These are phyloP conservation scores for Paracamarosporium sp. DNA, from an alignment of 2,329 filamentous ascomycete species.

Conservation along the genomic window DNA sequence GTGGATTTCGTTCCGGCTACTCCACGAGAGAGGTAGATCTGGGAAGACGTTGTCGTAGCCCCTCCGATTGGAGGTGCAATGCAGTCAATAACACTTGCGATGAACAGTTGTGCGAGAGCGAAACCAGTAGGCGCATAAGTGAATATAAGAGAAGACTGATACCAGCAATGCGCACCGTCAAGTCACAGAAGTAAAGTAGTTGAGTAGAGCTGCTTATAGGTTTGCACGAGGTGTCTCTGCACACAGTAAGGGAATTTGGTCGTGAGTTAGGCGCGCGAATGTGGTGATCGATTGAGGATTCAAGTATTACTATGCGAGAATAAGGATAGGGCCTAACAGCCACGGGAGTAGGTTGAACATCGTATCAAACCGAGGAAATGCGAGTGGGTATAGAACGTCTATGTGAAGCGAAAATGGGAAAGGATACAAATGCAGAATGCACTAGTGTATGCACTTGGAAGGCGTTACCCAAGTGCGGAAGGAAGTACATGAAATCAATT, in stretches of 20 bases:
- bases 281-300: neutral
- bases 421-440: neutral
- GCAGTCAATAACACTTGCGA: neutral
- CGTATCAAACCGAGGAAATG: neutral
- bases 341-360: neutral
- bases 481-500: conserved; percentile 22
- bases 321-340: neutral
- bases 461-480: neutral
- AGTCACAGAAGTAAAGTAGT: neutral
- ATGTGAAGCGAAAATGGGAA: conserved; percentile 11
- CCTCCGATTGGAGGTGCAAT: conserved; percentile 29
- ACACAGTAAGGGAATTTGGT: neutral
- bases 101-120: neutral
- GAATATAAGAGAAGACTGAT: neutral
- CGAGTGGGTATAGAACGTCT: conserved; percentile 21
- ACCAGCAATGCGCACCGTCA: too few species aligned
- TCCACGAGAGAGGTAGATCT: conserved; percentile 55
- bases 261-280: neutral
- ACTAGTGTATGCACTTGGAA: conserved; percentile 14
- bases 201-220: neutral
- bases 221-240: neutral
- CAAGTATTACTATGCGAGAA: neutral
- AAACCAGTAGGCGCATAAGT: neutral
- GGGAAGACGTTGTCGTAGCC: conserved; percentile 53
- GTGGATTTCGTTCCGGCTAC: conserved; percentile 48